Evolutionary conservation across 352 stramenopile species (phyloP), one percentile per base, ranked within the genome.

Genomic region (Sclerospora graminicola): DNA sequence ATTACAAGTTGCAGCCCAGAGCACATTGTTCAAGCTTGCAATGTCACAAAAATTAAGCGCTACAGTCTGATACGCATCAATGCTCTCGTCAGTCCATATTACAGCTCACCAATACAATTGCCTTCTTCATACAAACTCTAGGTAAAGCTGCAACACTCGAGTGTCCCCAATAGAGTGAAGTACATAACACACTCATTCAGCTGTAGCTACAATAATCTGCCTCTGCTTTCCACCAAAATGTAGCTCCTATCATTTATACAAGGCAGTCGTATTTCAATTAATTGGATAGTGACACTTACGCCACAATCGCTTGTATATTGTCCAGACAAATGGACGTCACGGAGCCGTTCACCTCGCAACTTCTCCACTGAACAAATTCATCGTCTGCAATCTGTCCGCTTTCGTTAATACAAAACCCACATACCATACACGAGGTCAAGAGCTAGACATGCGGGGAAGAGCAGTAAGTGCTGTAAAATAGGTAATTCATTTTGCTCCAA

Each of bases 271-370:
- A 10, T 27, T 34, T 15, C 16, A 14, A 27, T n/a, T 8, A 2
- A 3, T 23, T n/a, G n/a, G n/a, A n/a, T n/a, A n/a, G n/a, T 14
- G 24, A 13, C 24, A 65, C 69, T 42, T 43, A 83, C 67, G 6
- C 77, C 60, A 32, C 60, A 64, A 19, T 44, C 45, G 24, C 53
- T 40, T 20, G 51, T 54, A 20, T 51, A 29, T 34, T n/a, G n/a
- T 86, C 70, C 23, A 82, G 49, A 45, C 66, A 84, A 30, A 90
- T 78, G 50, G 79, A 57, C 5, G 63, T 82, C 37, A 91, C 69
- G 19, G 69, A 83, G 50, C 79, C 76, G 51, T 89, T 67, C 16
- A 91, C 66, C 0, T 57, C 46, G 41, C 64, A 77, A 29, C 64
- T 61, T 24, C 66, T 67, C 67, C 71, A 85, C 38, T 74, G 73